Evolutionary conservation across 2,329 filamentous ascomycete genomes (phyloP), one percentile per base, ranked within the genome.

Genomic region (Hymenoscyphus infarciens): DNA sequence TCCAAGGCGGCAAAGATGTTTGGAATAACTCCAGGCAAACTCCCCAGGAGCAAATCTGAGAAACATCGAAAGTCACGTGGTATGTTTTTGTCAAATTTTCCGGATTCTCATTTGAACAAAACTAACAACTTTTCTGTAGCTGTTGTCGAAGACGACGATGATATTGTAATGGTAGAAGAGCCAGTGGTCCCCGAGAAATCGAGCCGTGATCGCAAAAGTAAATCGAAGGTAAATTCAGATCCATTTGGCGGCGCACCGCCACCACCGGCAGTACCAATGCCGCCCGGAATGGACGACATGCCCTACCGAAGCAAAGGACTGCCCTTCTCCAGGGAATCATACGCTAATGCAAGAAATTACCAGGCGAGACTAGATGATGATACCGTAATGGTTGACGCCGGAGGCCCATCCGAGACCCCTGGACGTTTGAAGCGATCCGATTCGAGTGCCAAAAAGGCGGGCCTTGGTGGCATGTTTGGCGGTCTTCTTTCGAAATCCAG

Each of bases 1-100:
- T 82, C 86, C 55, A 96, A 96, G 75, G 91, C 91, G 31, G 90
- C 91, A 35, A 92, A 87, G 75, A 77, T 94, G 59, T 85, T 95
- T 85, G 92, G 78, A 68, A 76, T 84, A 64, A 79, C 75, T 64
- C 76, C 75, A 62, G 74, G 78, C 31, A 81, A 79, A 68, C 79
- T 78, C 53, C 78, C 79, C 13, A 79, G 79, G 57, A 79, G 77
- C 64, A 78, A 78, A 66, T 80, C 82, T 35, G 73, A 74, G 62
- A 70, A 71, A 75, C 78, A 69, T 78, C 83, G 73, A 82, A 82
- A 80, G 66, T 72, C 74, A 64, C 77, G 75, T 65, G 71, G 75
- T 76, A 71, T 64, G 72, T 52, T 61, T 59, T n/a, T 27, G 22
- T 29, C 33, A 56, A 22, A 49, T 55, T 38, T 35, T 53, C 35